Conservation (phyloP, 352 stramenopile genomes). For the Ochromonadaceae sp. region DNA sequence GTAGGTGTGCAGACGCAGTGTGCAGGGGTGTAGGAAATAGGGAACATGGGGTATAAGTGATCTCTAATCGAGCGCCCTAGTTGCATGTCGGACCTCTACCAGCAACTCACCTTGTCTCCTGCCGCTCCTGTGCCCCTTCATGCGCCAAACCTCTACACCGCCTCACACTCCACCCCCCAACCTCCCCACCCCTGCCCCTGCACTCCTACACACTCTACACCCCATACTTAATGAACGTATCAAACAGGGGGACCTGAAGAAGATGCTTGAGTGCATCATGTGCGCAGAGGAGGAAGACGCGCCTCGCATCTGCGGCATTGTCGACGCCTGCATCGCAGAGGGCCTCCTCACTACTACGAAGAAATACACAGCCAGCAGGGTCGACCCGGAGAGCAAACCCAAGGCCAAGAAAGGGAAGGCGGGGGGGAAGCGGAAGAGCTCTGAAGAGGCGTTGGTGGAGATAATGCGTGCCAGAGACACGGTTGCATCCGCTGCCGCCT, state of each 20-base stretch:
- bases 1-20: no score
- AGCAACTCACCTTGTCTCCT: no score
- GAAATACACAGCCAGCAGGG: slow-evolving; percentile 19
- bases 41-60: no score
- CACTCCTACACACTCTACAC: no score
- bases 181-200: no score
- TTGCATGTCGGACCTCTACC: no score
- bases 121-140: no score
- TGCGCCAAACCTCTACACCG: no score
- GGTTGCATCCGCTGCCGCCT: background rate
- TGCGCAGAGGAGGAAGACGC: slow-evolving; percentile 50
- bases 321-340: slow-evolving; percentile 11
- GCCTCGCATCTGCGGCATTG: background rate
- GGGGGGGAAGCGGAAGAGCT: slow-evolving; percentile 15
- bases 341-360: slow-evolving; percentile 8
- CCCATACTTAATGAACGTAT: slow-evolving; percentile 42
- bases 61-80: no score
- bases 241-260: slow-evolving; percentile 56
- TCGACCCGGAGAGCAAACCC: no score
- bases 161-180: no score
- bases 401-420: slow-evolving; percentile 26
- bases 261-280: slow-evolving; percentile 64
- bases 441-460: slow-evolving; percentile 13
- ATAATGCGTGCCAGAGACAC: background rate
- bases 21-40: no score